Base-by-base conservation (phyloP, 768 basidiomycete species). In the Roridomyces roridus region DNA sequence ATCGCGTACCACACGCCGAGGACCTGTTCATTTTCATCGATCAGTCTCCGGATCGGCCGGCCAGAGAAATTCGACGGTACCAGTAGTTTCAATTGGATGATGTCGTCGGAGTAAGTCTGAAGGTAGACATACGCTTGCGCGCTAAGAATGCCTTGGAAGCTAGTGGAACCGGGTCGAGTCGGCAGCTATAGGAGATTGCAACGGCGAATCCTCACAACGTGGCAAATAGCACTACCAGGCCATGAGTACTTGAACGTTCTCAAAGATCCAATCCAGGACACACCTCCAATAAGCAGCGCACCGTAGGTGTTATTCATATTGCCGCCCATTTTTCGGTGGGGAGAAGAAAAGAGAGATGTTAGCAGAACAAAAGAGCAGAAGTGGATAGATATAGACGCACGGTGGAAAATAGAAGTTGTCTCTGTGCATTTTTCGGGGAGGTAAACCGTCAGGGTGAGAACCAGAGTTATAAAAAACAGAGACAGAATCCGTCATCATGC, bases 271-370 rank as follows among this genome's bases (percentile, higher is more conserved):
- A 21, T 17, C 15, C 20, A 31, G 10, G 18, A 18, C 60, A 34
- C 25, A 65, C 65, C 48, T 41, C 65, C 65, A n/a, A 64, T 57
- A 17, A 68, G 51, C 52, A 68, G 49, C 4, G 64, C 67, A 17
- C 67, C 67, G 43, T 62, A 68, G 0, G 67, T 68, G 23, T 29
- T 24, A 21, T 43, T 36, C 21, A 66, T 39, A 37, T 7, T 14
- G 42, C 14, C 17, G 8, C 20, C 8, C 42, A 44, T 44, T 8
- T 7, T 44, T 5, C 24, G 17, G n/a, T 9, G 7, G 20, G 17
- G 37, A 17, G 17, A 40, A n/a, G 37, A 35, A 35, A n/a, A 31
- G 6, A 14, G 29, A 31, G 29, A 31, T 14, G 29, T 6, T 14
- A 31, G 29, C 29, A 14, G 29, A 31, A 31, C n/a, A 31, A 14